These are phyloP conservation scores for Leccinum longicurvipes DNA, from an alignment of 768 basidiomycete species.

Conservation along the genomic window DNA sequence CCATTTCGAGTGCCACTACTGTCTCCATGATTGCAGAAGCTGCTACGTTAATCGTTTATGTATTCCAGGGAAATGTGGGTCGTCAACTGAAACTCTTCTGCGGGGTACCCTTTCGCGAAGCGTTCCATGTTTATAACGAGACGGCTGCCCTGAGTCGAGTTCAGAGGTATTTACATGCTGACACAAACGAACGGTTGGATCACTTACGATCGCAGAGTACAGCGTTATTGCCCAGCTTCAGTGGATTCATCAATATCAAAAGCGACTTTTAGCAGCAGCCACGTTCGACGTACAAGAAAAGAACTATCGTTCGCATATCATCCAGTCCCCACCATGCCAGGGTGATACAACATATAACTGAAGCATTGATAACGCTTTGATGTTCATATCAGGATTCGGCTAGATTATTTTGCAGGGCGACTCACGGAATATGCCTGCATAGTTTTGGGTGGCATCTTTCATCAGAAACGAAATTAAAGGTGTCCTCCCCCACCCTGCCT, in stretches of 20 bases:
- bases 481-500: conserved; percentile 39
- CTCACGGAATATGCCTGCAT: conserved; percentile 39
- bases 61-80: conserved; percentile 4
- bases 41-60: neutral
- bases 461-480: conserved; percentile 40
- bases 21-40: neutral
- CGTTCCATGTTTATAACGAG: conserved; percentile 26
- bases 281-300: conserved; percentile 3
- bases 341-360: conserved; percentile 5
- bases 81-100: conserved; percentile 5
- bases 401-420: neutral
- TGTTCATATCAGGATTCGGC: neutral
- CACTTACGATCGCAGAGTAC: conserved; percentile 16
- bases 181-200: neutral
- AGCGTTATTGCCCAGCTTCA: conserved; percentile 18
- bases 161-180: too few relatives aligned
- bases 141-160: conserved; percentile 17
- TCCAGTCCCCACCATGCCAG: conserved; percentile 4
- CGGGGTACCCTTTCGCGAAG: conserved; percentile 5
- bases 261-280: neutral
- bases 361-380: neutral
- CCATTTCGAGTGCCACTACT: neutral
- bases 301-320: neutral
- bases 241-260: neutral
- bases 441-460: conserved; percentile 45